These are phyloP conservation scores for Yamadazyma spencermartinsiae DNA, from an alignment of 1,139 yeast species.

Conservation along the genomic window DNA sequence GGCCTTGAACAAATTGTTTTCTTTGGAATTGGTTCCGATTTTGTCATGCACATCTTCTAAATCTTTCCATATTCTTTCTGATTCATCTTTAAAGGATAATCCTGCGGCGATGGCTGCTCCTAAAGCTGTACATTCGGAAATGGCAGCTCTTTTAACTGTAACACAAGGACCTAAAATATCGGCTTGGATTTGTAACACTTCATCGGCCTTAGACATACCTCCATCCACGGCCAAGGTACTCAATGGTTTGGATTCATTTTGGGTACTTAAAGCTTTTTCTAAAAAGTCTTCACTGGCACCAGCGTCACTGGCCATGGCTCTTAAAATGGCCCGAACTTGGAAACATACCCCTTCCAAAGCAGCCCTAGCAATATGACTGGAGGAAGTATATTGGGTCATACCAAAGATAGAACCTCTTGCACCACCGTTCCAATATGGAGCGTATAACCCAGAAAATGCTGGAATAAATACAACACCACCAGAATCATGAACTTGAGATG, in stretches of 20 bases:
- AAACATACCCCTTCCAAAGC: slow-evolving; percentile 94
- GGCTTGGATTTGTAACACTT: slow-evolving; percentile 92
- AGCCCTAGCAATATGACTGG: slow-evolving; percentile 89
- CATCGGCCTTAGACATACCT: slow-evolving; percentile 91
- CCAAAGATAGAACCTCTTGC: slow-evolving; percentile 94
- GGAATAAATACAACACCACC: slow-evolving; percentile 96
- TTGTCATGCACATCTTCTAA: slow-evolving; percentile 59
- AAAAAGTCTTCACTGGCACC: slow-evolving; percentile 53
- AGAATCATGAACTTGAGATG: slow-evolving; percentile 74
- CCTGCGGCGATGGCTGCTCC: slow-evolving; percentile 98
- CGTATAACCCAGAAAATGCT: slow-evolving; percentile 90
- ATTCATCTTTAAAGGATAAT: slow-evolving; percentile 57
- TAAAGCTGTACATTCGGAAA: slow-evolving; percentile 89
- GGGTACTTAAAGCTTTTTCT: slow-evolving; percentile 41
- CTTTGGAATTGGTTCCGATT: slow-evolving; percentile 33
- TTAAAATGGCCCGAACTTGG: slow-evolving; percentile 87
- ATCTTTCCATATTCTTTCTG: slow-evolving; percentile 72
- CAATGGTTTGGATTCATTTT: slow-evolving; percentile 49
- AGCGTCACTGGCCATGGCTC: slow-evolving; percentile 87
- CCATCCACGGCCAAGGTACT: slow-evolving; percentile 82
- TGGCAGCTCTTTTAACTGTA: slow-evolving; percentile 75
- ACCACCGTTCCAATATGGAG: slow-evolving; percentile 95
- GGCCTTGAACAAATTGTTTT: slow-evolving; percentile 53
- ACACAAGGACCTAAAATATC: slow-evolving; percentile 88
- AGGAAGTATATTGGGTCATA: slow-evolving; percentile 82